Percentiles rank a stretch among this genome's conserved stretches.
Conservation (phyloP, 2,329 filamentous ascomycete genomes). For the Parascedosporium putredinis region DNA sequence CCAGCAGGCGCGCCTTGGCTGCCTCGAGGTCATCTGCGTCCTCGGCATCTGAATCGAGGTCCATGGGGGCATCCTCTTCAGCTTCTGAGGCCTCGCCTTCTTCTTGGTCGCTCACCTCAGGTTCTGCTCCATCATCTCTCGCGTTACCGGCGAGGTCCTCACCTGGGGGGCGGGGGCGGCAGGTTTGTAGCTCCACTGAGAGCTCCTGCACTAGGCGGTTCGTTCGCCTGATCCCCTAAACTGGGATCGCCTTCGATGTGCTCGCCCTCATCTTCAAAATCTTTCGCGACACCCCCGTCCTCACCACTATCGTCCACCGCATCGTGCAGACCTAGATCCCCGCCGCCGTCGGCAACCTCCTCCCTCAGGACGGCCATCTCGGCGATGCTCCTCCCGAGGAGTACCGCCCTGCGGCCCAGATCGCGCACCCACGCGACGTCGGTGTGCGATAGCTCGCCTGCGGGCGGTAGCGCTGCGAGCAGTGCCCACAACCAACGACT, state of each 20-base stretch:
- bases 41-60: conserved; percentile 13
- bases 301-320: conserved; percentile 35
- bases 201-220: not conserved
- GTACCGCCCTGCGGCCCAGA: conserved; percentile 64
- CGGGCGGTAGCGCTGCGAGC: conserved; percentile 62
- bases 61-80: conserved; percentile 7
- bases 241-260: conserved; percentile 19
- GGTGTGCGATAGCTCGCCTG: conserved; percentile 63
- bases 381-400: conserved; percentile 43
- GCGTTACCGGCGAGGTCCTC: conserved; percentile 16
- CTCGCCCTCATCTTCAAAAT: conserved; percentile 14
- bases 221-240: conserved; percentile 11
- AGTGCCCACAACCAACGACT: conserved; percentile 82
- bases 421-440: conserved; percentile 71
- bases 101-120: conserved; percentile 12
- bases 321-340: conserved; percentile 29
- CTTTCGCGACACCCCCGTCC: conserved; percentile 25
- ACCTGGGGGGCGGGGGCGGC: not conserved
- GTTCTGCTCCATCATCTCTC: conserved; percentile 10
- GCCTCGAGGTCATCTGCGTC: conserved; percentile 34
- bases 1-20: conserved; percentile 37
- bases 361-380: conserved; percentile 40
- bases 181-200: not conserved
- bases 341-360: conserved; percentile 26
- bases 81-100: conserved; percentile 18